Base-by-base conservation (phyloP, 1,284 basidiomycete genomes). In the Leccinum fallax region DNA sequence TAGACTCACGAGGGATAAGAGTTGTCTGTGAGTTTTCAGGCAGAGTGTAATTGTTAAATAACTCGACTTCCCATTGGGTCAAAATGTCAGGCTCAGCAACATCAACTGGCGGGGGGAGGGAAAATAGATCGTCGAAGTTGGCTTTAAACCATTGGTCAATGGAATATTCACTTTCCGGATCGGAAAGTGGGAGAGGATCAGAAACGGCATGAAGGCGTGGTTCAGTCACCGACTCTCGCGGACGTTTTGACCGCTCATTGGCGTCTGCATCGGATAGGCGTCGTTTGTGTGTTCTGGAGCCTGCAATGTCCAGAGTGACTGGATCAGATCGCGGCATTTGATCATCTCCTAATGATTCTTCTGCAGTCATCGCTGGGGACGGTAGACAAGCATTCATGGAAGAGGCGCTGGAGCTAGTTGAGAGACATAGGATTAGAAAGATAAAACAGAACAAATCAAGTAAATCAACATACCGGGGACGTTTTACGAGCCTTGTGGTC, bases 201-300 rank as follows among this genome's bases (percentile, higher is more conserved):
- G 76, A 75, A 2, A 43, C 9, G n/a, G 40, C 9, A 43, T 43
- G 40, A 43, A 19, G n/a, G n/a, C 7, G n/a, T 9, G 40, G 40
- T 30, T 28, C 28, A 28, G 2, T 28, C 28, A 28, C 28, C 28
- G 28, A 28, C 8, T 28, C 28, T 28, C 28, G 28, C 28, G 28
- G 28, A 6, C 71, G 51, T 48, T 77, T 79, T 6, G 69, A 53
- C 5, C 52, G 5, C 0, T 56, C 21, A 1, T 59, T 28, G 1
- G 26, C 24, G 7, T 70, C 68, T 8, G 62, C 53, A 46, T 77
- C 73, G 0, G 80, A 79, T 1, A 76, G 52, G 4, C 71, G 68
- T 36, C 78, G 74, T 61, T 78, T 77, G n/a, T 68, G 67, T 9
- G 61, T 13, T 36, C 24, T 24, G 2, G 40, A 5, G 1, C 49